Evolutionary conservation across 1,284 basidiomycete genomes (phyloP).

Genomic region (Heterobasidion irregulare): DNA sequence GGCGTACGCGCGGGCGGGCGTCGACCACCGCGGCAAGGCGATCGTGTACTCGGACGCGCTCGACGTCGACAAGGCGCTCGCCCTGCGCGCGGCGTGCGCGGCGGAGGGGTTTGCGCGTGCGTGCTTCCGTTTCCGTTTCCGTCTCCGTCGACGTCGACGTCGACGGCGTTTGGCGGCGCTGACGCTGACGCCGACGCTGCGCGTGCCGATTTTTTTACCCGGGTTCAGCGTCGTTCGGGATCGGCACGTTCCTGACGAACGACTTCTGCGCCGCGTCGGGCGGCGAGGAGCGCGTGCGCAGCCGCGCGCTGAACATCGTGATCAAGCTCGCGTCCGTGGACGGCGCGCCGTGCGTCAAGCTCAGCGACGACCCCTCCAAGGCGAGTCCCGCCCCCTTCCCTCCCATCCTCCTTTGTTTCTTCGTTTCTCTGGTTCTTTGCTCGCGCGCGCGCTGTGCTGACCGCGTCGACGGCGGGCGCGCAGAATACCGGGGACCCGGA

Average conservation of each 20-base stretch:
- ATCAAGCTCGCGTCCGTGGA: conserved; percentile 81
- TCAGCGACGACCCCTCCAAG: conserved; percentile 87
- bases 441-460: not conserved
- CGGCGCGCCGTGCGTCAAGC: conserved; percentile 75
- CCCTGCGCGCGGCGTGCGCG: conserved; percentile 64
- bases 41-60: conserved; percentile 83
- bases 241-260: conserved; percentile 88
- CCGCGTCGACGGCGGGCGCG: no score
- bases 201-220: no score
- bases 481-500: conserved; percentile 29
- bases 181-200: no score
- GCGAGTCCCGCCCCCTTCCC: conserved; percentile 27
- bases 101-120: conserved; percentile 69
- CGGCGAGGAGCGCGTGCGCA: conserved; percentile 42
- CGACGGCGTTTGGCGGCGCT: conserved; percentile 1
- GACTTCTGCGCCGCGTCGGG: conserved; percentile 64
- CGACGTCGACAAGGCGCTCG: conserved; percentile 62
- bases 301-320: conserved; percentile 86
- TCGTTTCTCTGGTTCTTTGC: not conserved
- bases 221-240: conserved; percentile 69
- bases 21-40: conserved; percentile 57
- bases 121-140: conserved; percentile 11
- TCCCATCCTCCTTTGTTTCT: not conserved
- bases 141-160: not conserved
- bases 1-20: conserved; percentile 59